These are phyloP conservation scores for Eragrostis tef DNA, from an alignment of 202 grass and related monocot genomes.

Conservation along the genomic window DNA sequence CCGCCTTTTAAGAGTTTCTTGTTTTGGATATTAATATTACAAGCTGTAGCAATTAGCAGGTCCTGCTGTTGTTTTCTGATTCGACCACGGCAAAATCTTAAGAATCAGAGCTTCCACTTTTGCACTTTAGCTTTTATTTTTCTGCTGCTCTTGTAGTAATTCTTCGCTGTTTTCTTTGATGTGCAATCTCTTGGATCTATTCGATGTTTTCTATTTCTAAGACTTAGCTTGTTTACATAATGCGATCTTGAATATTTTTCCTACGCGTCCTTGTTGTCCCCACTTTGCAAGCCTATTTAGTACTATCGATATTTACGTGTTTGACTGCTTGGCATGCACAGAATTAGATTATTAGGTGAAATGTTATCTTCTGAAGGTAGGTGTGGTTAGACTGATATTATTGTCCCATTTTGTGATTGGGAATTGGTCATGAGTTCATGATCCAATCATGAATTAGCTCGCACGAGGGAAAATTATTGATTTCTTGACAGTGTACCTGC, in stretches of 20 bases:
- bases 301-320: slow-evolving; percentile 8
- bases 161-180: slow-evolving; percentile 7
- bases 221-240: slow-evolving; percentile 3
- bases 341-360: slow-evolving; percentile 38
- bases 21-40: neutral
- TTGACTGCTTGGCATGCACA: slow-evolving; percentile 12
- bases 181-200: neutral
- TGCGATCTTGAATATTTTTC: neutral
- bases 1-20: slow-evolving; percentile 24
- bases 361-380: slow-evolving; percentile 40
- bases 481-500: slow-evolving; percentile 20
- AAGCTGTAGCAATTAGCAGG: neutral
- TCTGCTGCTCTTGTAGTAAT: neutral
- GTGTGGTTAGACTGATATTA: slow-evolving; percentile 26
- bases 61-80: slow-evolving; percentile 14
- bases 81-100: neutral
- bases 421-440: slow-evolving; percentile 27
- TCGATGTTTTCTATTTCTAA: neutral
- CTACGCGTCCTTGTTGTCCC: neutral
- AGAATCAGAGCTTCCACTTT: neutral
- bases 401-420: slow-evolving; percentile 30
- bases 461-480: neutral
- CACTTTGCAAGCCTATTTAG: neutral
- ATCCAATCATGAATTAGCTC: slow-evolving; percentile 3
- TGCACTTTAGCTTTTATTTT: neutral